These are phyloP conservation scores for Saccharomycodes ludwigii DNA, from an alignment of 805 yeast species.

Conservation along the genomic window DNA sequence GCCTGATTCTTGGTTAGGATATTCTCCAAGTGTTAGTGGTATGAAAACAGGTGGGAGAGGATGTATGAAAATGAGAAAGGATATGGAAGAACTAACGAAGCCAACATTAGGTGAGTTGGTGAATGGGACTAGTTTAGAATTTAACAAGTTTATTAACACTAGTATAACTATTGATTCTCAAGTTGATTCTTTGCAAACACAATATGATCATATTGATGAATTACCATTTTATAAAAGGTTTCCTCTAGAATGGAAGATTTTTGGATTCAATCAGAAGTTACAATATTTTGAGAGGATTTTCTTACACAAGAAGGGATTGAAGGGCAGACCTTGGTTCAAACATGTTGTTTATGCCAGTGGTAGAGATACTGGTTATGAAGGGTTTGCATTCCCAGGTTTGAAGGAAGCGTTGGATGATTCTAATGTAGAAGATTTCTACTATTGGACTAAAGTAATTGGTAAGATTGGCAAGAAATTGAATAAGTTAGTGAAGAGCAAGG, in stretches of 20 bases:
- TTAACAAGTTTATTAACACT: conserved; percentile 15
- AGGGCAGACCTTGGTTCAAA: conserved; percentile 39
- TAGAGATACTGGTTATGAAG: conserved; percentile 44
- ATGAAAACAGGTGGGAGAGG: conserved; percentile 1
- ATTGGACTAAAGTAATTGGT: conserved; percentile 18
- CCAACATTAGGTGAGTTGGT: conserved; percentile 19
- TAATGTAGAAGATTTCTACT: conserved; percentile 24
- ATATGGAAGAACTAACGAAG: conserved; percentile 1
- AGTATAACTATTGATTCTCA: conserved; percentile 19
- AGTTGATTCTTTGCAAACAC: conserved; percentile 10
- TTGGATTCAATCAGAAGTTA: conserved; percentile 24
- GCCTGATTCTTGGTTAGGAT: conserved; percentile 29
- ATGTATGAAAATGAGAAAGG: conserved; percentile 7
- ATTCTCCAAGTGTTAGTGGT: no score
- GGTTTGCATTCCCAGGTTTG: conserved; percentile 40
- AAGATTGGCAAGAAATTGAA: no score
- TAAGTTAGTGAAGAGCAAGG: no score
- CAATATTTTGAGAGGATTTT: conserved; percentile 33
- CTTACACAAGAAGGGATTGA: conserved; percentile 32
- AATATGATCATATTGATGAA: conserved; percentile 20
- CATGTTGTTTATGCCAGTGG: conserved; percentile 43
- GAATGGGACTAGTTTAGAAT: conserved; percentile 16
- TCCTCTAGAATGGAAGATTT: conserved; percentile 16
- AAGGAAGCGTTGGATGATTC: conserved; percentile 40
- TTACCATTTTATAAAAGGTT: conserved; percentile 23